A percentile compares a stretch with the other conserved stretches of the same genome.
phyloP scores from a whole-genome alignment of 2,329 filamentous ascomycete species.

The Fusarium albosuccineum region DNA sequence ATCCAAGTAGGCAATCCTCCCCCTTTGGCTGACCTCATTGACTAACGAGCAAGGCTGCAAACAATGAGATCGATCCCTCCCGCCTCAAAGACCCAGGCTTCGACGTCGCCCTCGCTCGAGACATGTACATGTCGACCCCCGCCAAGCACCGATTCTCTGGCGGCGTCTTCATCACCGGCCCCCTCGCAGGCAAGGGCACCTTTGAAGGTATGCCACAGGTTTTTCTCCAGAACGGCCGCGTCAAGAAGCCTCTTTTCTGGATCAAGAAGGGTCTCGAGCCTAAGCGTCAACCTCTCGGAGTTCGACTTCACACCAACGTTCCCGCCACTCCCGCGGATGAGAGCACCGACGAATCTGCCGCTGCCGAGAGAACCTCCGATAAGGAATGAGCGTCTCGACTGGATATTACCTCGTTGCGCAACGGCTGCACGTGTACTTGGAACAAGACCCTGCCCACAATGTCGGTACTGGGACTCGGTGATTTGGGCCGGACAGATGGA shows the following conservation, averaged over 20 bases:
- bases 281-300: not conserved
- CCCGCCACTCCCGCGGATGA: not conserved
- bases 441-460: too few species aligned
- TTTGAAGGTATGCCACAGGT: constrained; percentile 9
- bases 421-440: too few species aligned
- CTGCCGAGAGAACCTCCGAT: not conserved
- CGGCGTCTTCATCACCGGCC: constrained; percentile 13
- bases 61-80: not conserved
- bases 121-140: constrained; percentile 27
- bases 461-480: too few species aligned
- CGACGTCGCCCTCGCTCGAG: constrained; percentile 8
- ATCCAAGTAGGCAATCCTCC: not conserved
- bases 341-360: not conserved
- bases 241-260: constrained; percentile 19
- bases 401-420: too few species aligned
- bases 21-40: rapidly evolving
- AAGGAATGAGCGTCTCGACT: too few species aligned
- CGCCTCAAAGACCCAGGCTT: not conserved
- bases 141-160: constrained; percentile 16
- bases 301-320: constrained; percentile 9
- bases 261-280: constrained; percentile 14
- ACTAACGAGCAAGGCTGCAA: constrained; percentile 1
- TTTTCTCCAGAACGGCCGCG: constrained; percentile 14
- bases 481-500: too few species aligned
- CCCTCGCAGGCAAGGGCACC: constrained; percentile 17